Conservation (phyloP, 2,329 filamentous ascomycete genomes). For the Neofusicoccum sp. region DNA sequence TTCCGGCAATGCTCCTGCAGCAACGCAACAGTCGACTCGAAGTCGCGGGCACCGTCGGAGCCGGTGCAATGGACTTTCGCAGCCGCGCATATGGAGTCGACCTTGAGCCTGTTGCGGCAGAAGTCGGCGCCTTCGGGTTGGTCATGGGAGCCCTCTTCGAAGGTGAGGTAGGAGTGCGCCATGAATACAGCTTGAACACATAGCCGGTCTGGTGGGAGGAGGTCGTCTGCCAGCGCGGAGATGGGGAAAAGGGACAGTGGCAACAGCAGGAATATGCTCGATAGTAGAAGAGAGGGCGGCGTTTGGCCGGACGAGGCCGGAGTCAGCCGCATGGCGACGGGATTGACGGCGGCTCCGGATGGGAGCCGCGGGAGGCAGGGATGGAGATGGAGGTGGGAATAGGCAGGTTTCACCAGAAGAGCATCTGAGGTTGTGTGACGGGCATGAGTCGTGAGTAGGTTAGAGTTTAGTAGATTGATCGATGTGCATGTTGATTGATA, state of each 20-base stretch:
- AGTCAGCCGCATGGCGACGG: not conserved
- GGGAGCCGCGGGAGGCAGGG: not conserved
- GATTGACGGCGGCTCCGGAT: not conserved
- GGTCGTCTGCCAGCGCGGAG: not conserved
- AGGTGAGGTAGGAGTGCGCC: not conserved
- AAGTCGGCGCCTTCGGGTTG: not conserved
- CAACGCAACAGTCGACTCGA: not conserved
- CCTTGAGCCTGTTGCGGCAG: not conserved
- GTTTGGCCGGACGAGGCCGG: not conserved
- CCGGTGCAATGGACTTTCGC: not conserved
- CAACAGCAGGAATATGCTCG: not conserved
- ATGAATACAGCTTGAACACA: slow-evolving; percentile 8
- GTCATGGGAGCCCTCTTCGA: not conserved
- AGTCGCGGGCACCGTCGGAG: not conserved
- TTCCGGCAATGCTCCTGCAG: not conserved
- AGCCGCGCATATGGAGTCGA: not conserved
- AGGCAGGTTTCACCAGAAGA: not conserved
- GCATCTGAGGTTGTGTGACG: not conserved
- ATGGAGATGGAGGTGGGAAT: not conserved
- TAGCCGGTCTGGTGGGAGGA: not conserved
- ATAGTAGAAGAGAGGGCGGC: not conserved
- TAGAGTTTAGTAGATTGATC: not conserved
- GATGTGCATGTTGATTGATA: slow-evolving; percentile 6
- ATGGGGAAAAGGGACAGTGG: not conserved
- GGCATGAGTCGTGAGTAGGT: not conserved